These are phyloP conservation scores for Grifola frondosa DNA, from an alignment of 1,284 basidiomycete genomes.

Conservation along the genomic window DNA sequence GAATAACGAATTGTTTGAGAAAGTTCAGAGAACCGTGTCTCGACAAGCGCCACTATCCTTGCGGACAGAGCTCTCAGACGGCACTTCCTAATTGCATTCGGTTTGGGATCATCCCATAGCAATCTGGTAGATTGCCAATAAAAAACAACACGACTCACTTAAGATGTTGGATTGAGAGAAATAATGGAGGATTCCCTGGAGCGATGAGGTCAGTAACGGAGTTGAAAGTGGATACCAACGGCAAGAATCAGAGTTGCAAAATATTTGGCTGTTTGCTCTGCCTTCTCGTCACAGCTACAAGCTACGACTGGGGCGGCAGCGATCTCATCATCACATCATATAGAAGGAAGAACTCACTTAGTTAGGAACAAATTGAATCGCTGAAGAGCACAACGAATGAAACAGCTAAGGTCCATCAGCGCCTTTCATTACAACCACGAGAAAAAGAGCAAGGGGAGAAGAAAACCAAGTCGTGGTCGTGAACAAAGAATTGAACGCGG, in stretches of 20 bases:
- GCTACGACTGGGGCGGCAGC: conserved; percentile 38
- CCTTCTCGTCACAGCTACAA: conserved; percentile 32
- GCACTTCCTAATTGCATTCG: conserved; percentile 39
- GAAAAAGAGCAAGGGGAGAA: too few species aligned
- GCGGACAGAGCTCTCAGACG: conserved; percentile 32
- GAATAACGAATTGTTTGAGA: too few species aligned
- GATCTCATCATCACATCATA: conserved; percentile 26
- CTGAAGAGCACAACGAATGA: too few species aligned
- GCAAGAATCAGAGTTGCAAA: conserved; percentile 31
- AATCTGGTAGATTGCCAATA: not conserved
- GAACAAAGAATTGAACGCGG: too few species aligned
- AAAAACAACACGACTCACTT: conserved; percentile 6
- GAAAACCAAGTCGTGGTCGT: too few species aligned
- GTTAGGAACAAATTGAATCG: too few species aligned
- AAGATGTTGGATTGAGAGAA: conserved; percentile 1
- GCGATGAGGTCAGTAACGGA: conserved; percentile 12
- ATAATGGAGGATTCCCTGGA: too few species aligned
- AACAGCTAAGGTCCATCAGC: too few species aligned
- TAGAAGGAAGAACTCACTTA: too few species aligned
- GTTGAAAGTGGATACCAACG: not conserved
- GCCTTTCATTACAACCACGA: too few species aligned
- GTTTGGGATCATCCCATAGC: conserved; percentile 30
- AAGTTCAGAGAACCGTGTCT: conserved; percentile 35
- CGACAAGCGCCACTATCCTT: conserved; percentile 30
- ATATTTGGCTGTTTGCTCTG: conserved; percentile 36